A percentile compares a stretch with the other conserved stretches of the same genome.
Evolutionary conservation across 345 rosid species (phyloP).

Genomic region (Limnanthes douglasii): DNA sequence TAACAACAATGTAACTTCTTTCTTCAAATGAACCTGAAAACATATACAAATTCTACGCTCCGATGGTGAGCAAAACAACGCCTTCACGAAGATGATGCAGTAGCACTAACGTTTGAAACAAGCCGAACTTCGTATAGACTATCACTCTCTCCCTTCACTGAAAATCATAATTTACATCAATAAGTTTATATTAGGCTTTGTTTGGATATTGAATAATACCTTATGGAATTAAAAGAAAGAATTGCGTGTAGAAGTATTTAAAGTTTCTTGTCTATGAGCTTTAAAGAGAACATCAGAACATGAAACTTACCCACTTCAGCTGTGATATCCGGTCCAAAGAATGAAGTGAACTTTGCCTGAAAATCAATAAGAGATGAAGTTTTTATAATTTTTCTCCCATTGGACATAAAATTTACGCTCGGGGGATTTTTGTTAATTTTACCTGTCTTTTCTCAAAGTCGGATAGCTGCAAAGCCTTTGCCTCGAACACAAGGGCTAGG

Average conservation of each 20-base stretch:
- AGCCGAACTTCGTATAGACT: slow-evolving; percentile 63
- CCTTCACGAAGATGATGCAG: slow-evolving; percentile 21
- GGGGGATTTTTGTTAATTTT: slow-evolving; percentile 1
- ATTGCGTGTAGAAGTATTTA: not conserved
- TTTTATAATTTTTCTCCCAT: too few relatives aligned
- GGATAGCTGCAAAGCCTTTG: slow-evolving; percentile 55
- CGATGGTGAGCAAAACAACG: not conserved
- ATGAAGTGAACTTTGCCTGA: slow-evolving; percentile 81
- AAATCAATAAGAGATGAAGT: slow-evolving; percentile 7
- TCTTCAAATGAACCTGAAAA: not conserved
- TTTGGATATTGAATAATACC: not conserved
- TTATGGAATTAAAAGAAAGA: not conserved
- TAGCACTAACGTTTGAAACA: slow-evolving; percentile 36
- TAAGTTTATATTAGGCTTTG: not conserved
- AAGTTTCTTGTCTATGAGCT: too few relatives aligned
- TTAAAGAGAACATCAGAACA: too few relatives aligned
- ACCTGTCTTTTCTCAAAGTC: slow-evolving; percentile 90
- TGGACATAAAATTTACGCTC: too few relatives aligned
- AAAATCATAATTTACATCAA: not conserved
- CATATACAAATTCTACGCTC: slow-evolving; percentile 3
- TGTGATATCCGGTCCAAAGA: slow-evolving; percentile 79
- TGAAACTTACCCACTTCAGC: slow-evolving; percentile 67
- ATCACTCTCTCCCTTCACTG: slow-evolving; percentile 59
- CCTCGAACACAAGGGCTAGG: slow-evolving; percentile 61
- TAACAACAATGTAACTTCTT: not conserved